A percentile compares a stretch with the other conserved stretches of the same genome.
These are phyloP conservation scores for Botrytis porri DNA, from an alignment of 2,329 filamentous ascomycete genomes.

Conservation along the genomic window DNA sequence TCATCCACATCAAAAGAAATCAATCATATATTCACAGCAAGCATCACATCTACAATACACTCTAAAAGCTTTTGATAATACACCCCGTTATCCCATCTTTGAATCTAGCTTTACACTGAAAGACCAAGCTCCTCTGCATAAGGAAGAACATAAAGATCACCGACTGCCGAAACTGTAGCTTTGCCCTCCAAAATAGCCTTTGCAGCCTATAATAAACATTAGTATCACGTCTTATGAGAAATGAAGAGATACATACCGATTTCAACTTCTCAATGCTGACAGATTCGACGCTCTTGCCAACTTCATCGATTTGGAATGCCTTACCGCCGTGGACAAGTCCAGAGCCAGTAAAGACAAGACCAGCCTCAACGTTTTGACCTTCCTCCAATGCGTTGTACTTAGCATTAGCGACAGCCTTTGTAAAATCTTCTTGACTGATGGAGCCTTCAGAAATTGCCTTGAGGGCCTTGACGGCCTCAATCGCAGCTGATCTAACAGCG, in stretches of 20 bases:
- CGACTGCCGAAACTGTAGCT: constrained; percentile 84
- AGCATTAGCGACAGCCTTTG: constrained; percentile 87
- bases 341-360: constrained; percentile 79
- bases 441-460: constrained; percentile 76
- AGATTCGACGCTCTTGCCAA: constrained; percentile 73
- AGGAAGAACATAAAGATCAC: constrained; percentile 86
- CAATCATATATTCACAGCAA: constrained; percentile 32
- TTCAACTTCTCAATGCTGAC: constrained; percentile 84
- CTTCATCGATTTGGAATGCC: constrained; percentile 77
- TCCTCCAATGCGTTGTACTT: constrained; percentile 89
- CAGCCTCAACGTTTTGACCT: constrained; percentile 72
- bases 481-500: constrained; percentile 70
- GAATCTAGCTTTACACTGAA: constrained; percentile 67
- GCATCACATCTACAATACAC: constrained; percentile 37
- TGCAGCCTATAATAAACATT: constrained; percentile 61
- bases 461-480: constrained; percentile 75
- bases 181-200: constrained; percentile 85
- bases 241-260: constrained; percentile 58
- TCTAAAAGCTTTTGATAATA: constrained; percentile 40
- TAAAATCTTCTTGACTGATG: constrained; percentile 78
- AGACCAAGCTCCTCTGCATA: constrained; percentile 93
- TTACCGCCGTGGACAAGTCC: constrained; percentile 78
- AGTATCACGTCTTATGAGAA: constrained; percentile 31
- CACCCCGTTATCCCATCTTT: constrained; percentile 30
- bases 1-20: constrained; percentile 19